Evolutionary conservation across 2,329 filamentous ascomycete genomes (phyloP), one percentile per base, ranked within the genome.

Genomic region (Alternaria metachromatica): DNA sequence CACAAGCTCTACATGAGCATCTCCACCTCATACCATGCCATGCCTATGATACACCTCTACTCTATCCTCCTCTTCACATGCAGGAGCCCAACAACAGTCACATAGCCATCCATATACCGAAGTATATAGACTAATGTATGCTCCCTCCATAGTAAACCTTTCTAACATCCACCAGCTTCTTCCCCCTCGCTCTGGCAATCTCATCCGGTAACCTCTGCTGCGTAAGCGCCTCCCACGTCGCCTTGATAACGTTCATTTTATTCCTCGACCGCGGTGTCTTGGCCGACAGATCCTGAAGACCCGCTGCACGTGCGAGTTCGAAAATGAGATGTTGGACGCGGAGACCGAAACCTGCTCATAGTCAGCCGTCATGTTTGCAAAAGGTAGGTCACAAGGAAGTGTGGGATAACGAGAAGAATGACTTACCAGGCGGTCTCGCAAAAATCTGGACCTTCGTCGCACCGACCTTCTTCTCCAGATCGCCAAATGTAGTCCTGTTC

Each of bases 181-280:
- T 95, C 65, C 96, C 95, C 68, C 94, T 85, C 56, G 93, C 95
- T 54, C 92, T 87, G 60, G 96, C 96, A 77, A 99, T 90, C 77
- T 95, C 90, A 79, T 98, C 93, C 1, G 96, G 96, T 76, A 97
- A 86, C 65, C 88, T 88, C 84, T 99, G 96, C 83, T 86, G 91
- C 80, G 88, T 87, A 66, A 99, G 85, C 6, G 94, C 95, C 80
- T 95, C 81, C 81, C 92, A 92, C 44, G 93, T 88, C 13, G 96
- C 96, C 84, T 97, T 97, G 82, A 97, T 92, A 18, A 94, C 93
- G 85, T 99, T 99, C 94, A 98, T 97, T 72, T 94, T 93, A 85
- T 97, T 98, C 75, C 94, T 89, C 66, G 93, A 93, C 49, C 95
- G 91, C 41, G 90, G 90, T 66, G 97, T 94, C 70, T 88, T 87